Evolutionary conservation across 2,329 filamentous ascomycete genomes (phyloP).

Genomic region (Aspergillus sp.): DNA sequence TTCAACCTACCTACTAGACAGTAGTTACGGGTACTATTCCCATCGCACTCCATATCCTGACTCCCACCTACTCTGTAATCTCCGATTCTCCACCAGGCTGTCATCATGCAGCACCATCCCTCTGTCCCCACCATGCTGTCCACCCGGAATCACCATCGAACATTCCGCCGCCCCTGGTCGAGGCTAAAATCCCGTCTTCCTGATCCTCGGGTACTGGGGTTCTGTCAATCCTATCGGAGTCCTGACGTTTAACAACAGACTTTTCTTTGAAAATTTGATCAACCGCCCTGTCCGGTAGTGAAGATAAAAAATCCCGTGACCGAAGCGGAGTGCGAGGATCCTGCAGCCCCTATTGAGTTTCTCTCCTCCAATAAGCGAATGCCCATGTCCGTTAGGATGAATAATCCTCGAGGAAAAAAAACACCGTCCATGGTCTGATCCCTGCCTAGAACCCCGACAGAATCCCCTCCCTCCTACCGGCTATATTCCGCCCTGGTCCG

Average conservation of each 20-base stretch:
- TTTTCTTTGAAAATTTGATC: no score
- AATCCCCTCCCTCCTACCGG: neutral
- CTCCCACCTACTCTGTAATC: neutral
- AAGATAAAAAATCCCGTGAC: no score
- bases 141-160: slow-evolving; percentile 18
- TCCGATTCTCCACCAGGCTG: neutral
- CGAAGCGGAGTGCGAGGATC: no score
- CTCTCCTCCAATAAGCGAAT: no score
- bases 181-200: slow-evolving; percentile 18
- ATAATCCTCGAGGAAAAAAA: no score
- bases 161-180: slow-evolving; percentile 17
- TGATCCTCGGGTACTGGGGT: slow-evolving; percentile 16
- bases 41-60: no score
- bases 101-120: slow-evolving; percentile 1
- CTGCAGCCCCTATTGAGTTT: no score
- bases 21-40: no score
- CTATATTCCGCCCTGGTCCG: slow-evolving; percentile 2
- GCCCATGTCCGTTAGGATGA: no score
- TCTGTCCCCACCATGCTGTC: slow-evolving; percentile 8
- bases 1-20: no score
- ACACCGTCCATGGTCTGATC: neutral
- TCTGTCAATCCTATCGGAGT: neutral
- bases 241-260: no score
- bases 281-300: no score
- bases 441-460: neutral